These are phyloP conservation scores for Leishmania braziliensis DNA, from an alignment of 208 protist genomes.

Conservation along the genomic window DNA sequence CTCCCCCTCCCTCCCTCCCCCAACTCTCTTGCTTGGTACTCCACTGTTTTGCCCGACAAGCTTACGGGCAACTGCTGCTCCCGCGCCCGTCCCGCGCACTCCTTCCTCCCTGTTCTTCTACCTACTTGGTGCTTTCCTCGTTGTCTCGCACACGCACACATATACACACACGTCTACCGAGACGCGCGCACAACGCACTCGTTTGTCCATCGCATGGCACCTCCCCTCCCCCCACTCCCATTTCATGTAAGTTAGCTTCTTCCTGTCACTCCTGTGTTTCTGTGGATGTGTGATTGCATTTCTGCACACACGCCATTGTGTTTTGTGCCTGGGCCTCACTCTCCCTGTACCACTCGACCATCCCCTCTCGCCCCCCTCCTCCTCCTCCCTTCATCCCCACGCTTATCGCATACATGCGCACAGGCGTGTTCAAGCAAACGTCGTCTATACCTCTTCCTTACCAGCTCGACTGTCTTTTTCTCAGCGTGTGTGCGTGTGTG, in stretches of 20 bases:
- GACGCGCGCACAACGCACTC: background rate
- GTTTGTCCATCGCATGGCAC: background rate
- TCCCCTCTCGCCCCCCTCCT: background rate
- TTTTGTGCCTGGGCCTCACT: too few relatives aligned
- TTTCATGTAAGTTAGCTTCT: background rate
- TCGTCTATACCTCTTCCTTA: slow-evolving; percentile 6
- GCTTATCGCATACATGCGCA: background rate
- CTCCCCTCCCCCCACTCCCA: background rate
- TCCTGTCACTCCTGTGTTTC: background rate
- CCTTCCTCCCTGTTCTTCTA: background rate
- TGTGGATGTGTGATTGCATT: background rate
- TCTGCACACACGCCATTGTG: background rate
- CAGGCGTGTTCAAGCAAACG: background rate
- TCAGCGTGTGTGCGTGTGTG: background rate
- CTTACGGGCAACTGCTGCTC: too few relatives aligned
- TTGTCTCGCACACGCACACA: background rate
- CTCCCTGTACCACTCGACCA: background rate
- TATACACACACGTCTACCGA: background rate
- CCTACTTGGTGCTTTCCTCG: background rate
- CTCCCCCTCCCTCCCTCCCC: background rate
- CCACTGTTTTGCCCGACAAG: background rate
- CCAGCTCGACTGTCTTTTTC: background rate
- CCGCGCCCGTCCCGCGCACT: background rate
- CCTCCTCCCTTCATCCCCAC: background rate
- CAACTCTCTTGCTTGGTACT: background rate